Evolutionary conservation across 345 rosid species (phyloP), one percentile per base, ranked within the genome.

Genomic region (Hirschfeldia incana): DNA sequence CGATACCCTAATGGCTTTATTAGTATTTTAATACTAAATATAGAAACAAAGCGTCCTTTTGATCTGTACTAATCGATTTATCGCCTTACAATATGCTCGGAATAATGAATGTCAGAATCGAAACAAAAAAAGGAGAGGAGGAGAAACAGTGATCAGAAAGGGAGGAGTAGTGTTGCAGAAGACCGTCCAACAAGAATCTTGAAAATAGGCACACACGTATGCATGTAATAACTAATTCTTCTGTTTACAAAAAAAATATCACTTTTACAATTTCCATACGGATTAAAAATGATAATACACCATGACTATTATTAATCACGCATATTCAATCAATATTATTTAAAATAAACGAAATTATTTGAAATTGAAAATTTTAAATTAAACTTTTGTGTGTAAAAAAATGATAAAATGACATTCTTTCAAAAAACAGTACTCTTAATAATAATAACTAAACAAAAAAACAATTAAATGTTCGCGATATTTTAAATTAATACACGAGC

Each of bases 91-190:
- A 58, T 28, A 61, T 13, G 58, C 28, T 33, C 49, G 62, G 63
- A 66, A 70, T 77, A 65, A 34, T 70, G 27, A 65, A 27, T 70
- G 27, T 39, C n/a, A 44, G 77, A 71, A 67, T 73, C 27, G 5
- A 16, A n/a, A 12, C n/a, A 21, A 21, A 5, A 29, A 79, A 79
- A 79, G 77, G 78, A 79, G 74, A 60, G 78, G 68, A 49, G 59
- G 78, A 79, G 78, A 79, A 73, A 79, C 65, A 61, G 74, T 73
- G 78, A 60, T 60, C 26, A 42, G 70, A 74, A 79, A 36, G 58
- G n/a, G 68, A 60, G 32, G 26, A 49, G 68, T 33, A 58, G 32
- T 44, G 27, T 72, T 65, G 17, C 28, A 36, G 2, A 65, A 78
- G 67, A 79, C 65, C 7, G 77, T 61, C 82, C 62, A 67, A 60